Evolutionary conservation across 495 filamentous ascomycete genomes (phyloP), one percentile per base, ranked within the genome.

Genomic region (Penicillium verhagenii): DNA sequence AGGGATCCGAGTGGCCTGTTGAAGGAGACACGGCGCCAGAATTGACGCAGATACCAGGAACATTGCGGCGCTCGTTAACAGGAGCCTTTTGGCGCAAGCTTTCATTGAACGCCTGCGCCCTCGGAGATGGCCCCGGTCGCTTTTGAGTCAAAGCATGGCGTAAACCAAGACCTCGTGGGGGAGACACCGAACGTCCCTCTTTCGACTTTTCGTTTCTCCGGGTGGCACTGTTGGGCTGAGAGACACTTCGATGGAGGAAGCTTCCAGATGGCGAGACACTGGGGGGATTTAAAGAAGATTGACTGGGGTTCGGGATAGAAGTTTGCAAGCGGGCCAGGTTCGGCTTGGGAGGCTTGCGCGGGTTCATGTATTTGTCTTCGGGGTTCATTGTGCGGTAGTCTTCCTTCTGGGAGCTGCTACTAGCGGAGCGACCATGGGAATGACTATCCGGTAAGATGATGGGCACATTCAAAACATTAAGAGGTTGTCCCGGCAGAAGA

Each of bases 401-500:
- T 7, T 69, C 66, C 20, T 69, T 70, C 31, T 69, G 56, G 7
- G 72, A 73, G 48, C 72, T 72, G 19, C 59, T 56, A 38, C 73
- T 76, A 10, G 58, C 65, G 9, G 69, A 69, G n/a, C 66, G 69
- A n/a, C 65, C 60, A 47, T 72, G 70, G 6, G 59, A 66, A 7
- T 71, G 68, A 29, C 72, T 68, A 48, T 80, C 73, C 10, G 81
- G 79, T 44, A 75, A 60, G 68, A 95, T 85, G 48, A 86, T 74
- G 9, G 92, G 92, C 4, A 96, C 85, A 35, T 86, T 84, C 23
- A 96, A 74, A 18, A 91, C 80, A 64, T 96, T 96, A 66, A 96
- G 82, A 1, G 81, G 80, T 68, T 96, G 92, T 16, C 92, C 92
- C 9, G 92, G 92, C 25, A 94, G 82, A 52, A 92, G 84, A 18